A percentile compares a stretch with the other conserved stretches of the same genome.
Conservation (phyloP, 1,284 basidiomycete species). For the Stereum hirsutum region DNA sequence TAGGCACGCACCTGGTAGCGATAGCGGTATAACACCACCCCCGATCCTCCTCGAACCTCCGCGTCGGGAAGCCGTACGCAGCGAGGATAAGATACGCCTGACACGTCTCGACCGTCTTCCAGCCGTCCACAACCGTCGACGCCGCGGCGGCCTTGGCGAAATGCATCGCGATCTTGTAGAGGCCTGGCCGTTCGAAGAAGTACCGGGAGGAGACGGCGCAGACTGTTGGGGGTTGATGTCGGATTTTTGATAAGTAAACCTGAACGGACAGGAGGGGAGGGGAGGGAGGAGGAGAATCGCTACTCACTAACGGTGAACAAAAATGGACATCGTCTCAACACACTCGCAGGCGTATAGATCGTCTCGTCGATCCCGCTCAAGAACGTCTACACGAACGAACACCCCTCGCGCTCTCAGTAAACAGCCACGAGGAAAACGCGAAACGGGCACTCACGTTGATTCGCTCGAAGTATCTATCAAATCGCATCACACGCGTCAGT, state of each 20-base stretch:
- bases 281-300: too few species aligned
- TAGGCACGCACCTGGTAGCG: slow-evolving; percentile 58
- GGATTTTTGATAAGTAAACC: background rate
- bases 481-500: background rate
- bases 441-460: slow-evolving; percentile 25
- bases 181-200: slow-evolving; percentile 23
- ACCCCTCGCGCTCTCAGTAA: background rate
- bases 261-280: too few species aligned
- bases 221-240: slow-evolving; percentile 13
- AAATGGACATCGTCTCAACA: slow-evolving; percentile 28
- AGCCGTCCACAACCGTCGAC: slow-evolving; percentile 37
- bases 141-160: slow-evolving; percentile 25
- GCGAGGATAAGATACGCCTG: slow-evolving; percentile 69
- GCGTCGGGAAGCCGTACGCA: slow-evolving; percentile 67
- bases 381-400: slow-evolving; percentile 16
- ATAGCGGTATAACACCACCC: slow-evolving; percentile 77
- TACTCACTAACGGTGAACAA: slow-evolving; percentile 28
- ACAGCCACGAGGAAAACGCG: background rate
- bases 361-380: slow-evolving; percentile 27
- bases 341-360: slow-evolving; percentile 26
- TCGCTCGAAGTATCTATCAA: slow-evolving; percentile 24
- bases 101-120: slow-evolving; percentile 61
- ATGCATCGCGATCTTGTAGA: slow-evolving; percentile 26
- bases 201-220: slow-evolving; percentile 29
- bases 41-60: slow-evolving; percentile 74